These are phyloP conservation scores for Logfia minima DNA, from an alignment of 129 eudicot genomes.

Conservation along the genomic window DNA sequence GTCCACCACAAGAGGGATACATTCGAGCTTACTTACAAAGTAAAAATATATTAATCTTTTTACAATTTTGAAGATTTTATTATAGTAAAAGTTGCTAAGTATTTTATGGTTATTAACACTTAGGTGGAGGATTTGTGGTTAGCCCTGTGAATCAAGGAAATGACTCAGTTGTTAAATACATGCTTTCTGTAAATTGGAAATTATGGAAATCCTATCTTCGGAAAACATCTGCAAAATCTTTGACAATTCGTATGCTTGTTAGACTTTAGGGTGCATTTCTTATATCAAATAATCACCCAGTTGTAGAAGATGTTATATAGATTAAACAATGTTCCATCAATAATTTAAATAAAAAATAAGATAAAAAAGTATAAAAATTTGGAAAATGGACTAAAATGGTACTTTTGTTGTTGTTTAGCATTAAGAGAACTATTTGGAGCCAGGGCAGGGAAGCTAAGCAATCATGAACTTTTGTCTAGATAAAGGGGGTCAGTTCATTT, in stretches of 20 bases:
- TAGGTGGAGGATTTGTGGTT: constrained; percentile 89
- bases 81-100: neutral
- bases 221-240: constrained; percentile 53
- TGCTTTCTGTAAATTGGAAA: constrained; percentile 89
- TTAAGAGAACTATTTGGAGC: constrained; percentile 70
- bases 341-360: no score
- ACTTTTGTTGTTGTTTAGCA: constrained; percentile 43
- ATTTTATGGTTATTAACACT: neutral
- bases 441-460: constrained; percentile 45
- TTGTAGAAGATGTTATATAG: no score
- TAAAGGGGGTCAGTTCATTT: constrained; percentile 43
- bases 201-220: constrained; percentile 62
- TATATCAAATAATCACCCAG: neutral
- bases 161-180: constrained; percentile 75
- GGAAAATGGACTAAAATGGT: neutral
- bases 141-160: constrained; percentile 65
- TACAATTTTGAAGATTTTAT: neutral
- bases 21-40: constrained; percentile 73
- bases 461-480: constrained; percentile 44
- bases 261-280: constrained; percentile 32
- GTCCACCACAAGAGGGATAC: constrained; percentile 54
- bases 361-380: neutral
- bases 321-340: no score
- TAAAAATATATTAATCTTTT: constrained; percentile 43
- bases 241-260: constrained; percentile 69